Base-by-base conservation (phyloP, 2,329 filamentous ascomycete genomes). In the Colletotrichum viniferum region DNA sequence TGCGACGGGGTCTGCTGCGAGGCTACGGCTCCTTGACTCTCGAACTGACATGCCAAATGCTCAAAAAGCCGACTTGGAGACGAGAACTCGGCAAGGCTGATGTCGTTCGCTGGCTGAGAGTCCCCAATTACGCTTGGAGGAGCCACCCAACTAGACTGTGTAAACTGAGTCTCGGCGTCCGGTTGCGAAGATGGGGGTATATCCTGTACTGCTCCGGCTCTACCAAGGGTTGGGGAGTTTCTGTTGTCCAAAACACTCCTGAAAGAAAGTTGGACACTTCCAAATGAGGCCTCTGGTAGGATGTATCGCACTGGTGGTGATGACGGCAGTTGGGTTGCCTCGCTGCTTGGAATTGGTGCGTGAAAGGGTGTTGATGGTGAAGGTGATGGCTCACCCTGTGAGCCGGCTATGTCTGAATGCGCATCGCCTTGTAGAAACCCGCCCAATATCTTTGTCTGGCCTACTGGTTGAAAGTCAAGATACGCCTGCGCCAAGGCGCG, bases 51-150 rank as follows among this genome's bases (percentile, higher is more conserved):
- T 10, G 72, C 71, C 34, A 77, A 90, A 28, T 86, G 85, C 74
- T 90, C 86, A 13, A 92, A 78, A 1, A 90, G 81, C 52, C 88
- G 85, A 2, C 87, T 88, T 0, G 90, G 90, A 1, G 91, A 89
- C 21, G 83, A 85, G 28, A 85, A 84, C 16, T 79, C 79, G 3
- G 79, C 63, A 1, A 85, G 76, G 0, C 78, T 76, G 14, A 81
- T 65, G 79, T 82, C 77, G 69, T 84, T 83, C 9, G 84, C 80
- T 0, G 86, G 88, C 77, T 90, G 88, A 1, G 91, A 93, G 78
- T 93, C 91, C 12, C 85, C 86, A 24, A 92, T 85, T 32, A 88
- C 84, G 72, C 89, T 91, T 0, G 88, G 86, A 3, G 87, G 87
- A 16, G 85, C 81, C 21, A 60, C 80, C 80, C 85, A 85, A 88